Conservation (phyloP, 441 rosid genomes). For the Erodium texanum region DNA sequence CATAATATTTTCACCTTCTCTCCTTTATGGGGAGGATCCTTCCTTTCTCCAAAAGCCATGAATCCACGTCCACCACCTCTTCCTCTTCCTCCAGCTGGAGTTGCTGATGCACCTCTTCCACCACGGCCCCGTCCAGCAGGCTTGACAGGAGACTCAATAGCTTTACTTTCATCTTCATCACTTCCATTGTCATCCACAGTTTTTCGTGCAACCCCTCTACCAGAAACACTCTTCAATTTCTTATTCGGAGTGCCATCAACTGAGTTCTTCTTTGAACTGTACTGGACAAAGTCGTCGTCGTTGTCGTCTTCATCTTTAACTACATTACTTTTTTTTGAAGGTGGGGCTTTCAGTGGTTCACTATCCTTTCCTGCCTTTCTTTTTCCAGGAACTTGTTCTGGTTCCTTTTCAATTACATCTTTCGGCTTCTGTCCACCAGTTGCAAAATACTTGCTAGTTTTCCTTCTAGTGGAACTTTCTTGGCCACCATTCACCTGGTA, state of each 20-base stretch:
- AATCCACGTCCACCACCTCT: constrained; percentile 90
- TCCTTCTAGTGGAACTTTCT: constrained; percentile 55
- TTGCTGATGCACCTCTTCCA: constrained; percentile 56
- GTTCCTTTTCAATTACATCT: constrained; percentile 33
- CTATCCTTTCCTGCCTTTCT: constrained; percentile 44
- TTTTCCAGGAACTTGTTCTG: constrained; percentile 49
- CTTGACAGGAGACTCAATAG: constrained; percentile 48
- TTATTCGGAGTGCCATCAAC: constrained; percentile 54
- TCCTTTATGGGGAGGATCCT: constrained; percentile 98
- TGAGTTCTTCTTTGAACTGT: constrained; percentile 35
- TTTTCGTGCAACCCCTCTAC: constrained; percentile 49
- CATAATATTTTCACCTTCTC: constrained; percentile 52
- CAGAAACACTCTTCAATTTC: constrained; percentile 67
- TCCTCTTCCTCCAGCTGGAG: constrained; percentile 53
- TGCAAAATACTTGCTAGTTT: constrained; percentile 92
- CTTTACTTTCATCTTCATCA: constrained; percentile 50
- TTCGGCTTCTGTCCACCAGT: constrained; percentile 44
- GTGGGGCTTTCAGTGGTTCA: constrained; percentile 36
- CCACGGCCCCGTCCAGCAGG: constrained; percentile 79
- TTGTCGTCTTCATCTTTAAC: constrained; percentile 32
- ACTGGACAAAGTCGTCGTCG: constrained; percentile 55
- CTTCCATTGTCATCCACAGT: constrained; percentile 35
- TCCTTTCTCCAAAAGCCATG: constrained; percentile 91
- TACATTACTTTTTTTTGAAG: constrained; percentile 40
- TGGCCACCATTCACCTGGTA: constrained; percentile 35